Base-by-base conservation (phyloP, 148 eudicot species). In the Heliamphora exappendiculata region DNA sequence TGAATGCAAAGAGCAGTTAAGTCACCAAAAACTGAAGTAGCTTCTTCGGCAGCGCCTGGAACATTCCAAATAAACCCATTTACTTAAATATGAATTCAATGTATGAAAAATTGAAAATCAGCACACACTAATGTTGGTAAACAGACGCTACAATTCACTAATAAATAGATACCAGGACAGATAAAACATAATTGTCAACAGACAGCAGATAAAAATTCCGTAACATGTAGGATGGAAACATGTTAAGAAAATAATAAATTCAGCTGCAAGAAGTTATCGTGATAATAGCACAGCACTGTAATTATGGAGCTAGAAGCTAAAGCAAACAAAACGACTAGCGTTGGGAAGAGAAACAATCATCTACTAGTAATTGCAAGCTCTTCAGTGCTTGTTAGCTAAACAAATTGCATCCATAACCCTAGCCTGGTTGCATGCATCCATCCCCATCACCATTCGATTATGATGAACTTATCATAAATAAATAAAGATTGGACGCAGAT, bases 21-120 rank as follows among this genome's bases (percentile, higher is more conserved):
- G 78, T 96, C 97, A 77, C 93, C 91, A 79, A 91, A 96, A 79
- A 88, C 87, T 72, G 84, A 60, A 76, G 88, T 79, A 79, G 97
- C 89, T 75, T 92, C 98, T 78, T 89, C 94, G 54, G 99, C 99
- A 77, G 88, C 91, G 55, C 98, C 99, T 96, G 87, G 70, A 77
- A 85, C 58, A 60, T 57, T 20, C 45, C 63, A 54, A 50, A 67
- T 26, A 24, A 44, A 42, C 1, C 4, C 19, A 22, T 58, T 47
- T 12, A 34, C 51, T 28, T 49, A 72, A 44, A 36, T 22, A 28
- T 1, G 8, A 62, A 74, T 4, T 16, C 34, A 59, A 28, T 24
- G 20, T 39, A 14, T 22, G 50, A 74, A 74, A 59, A 34, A 6
- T 3, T 22, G 50, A 74, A 74, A 59, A 34, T 16, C 8, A 34